phyloP scores from a whole-genome alignment of 2,329 filamentous ascomycete genomes.

The Camillea tinctor region DNA sequence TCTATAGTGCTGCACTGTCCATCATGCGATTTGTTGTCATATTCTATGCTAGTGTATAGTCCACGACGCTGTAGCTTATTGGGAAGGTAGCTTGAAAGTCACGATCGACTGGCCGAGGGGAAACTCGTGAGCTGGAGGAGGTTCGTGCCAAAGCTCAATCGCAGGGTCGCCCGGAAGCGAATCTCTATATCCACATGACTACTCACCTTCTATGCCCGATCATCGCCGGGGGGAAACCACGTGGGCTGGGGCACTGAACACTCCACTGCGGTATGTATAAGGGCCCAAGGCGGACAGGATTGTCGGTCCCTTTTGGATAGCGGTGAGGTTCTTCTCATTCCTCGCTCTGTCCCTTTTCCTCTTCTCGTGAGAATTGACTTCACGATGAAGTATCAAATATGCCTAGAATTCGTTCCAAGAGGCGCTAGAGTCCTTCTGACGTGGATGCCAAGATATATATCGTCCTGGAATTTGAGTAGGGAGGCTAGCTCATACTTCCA shows the following conservation, averaged over 20 bases:
- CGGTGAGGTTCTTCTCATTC: background rate
- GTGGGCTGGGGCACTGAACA: background rate
- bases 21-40: too few species aligned
- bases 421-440: background rate
- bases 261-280: background rate
- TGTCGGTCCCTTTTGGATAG: background rate
- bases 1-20: too few species aligned
- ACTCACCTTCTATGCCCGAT: background rate
- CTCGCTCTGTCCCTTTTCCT: too few species aligned
- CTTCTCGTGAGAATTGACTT: too few species aligned
- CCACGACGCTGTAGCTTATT: too few species aligned
- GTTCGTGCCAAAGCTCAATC: background rate
- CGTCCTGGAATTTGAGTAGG: background rate
- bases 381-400: background rate
- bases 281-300: background rate
- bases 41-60: too few species aligned
- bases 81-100: background rate
- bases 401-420: background rate
- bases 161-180: too few species aligned
- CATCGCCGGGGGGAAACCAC: background rate
- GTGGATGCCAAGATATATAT: background rate
- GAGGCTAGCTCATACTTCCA: background rate
- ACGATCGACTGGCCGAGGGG: background rate
- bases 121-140: background rate
- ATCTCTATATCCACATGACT: background rate